Base-by-base conservation (phyloP, 768 basidiomycete species). In the Phylloporus sp. region DNA sequence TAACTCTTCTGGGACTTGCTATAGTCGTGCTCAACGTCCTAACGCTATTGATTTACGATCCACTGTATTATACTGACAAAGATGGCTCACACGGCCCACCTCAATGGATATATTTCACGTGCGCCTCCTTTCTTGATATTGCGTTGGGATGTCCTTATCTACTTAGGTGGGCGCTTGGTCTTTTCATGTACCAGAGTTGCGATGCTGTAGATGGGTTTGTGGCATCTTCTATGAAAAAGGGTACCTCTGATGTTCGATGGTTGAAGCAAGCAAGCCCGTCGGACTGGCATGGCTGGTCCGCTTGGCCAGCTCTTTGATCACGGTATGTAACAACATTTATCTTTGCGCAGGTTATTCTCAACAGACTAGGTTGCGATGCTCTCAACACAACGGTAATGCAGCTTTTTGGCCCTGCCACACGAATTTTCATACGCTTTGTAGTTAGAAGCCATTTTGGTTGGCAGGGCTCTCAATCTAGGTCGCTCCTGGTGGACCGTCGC, bases 231-330 rank as follows among this genome's bases (percentile, higher is more conserved):
- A 35, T 36, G 18, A 33, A 22, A 2, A n/a, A n/a, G n/a, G n/a
- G 17, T 28, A 52, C 49, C 27, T 44, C 31, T 53, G 35, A 58
- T 11, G 1, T 41, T 9, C 22, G 17, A 2, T 3, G 6, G 23
- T 20, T 38, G 3, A 54, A 91, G 95, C 14, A 97, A 97, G 65
- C 96, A 99, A 68, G 96, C 96, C 18, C 73, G 96, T 52, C 71
- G 95, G 41, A 95, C 93, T 1, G 92, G 92, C 2, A 98, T 96
- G 90, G 87, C 92, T n/a, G 90, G 96, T 5, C 95, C 95, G 21
- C 70, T 98, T 26, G 96, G 96, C 15, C 90, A 99, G 66, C 85
- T 98, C 83, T 99, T 99, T 65, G 96, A 99, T 62, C 96, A 98
- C 67, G 95, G 93, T 85, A 56, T 39, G 73, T 57, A 15, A 23